Base-by-base conservation (phyloP, 257 asterid genomes). In the Nicotiana undulata region DNA sequence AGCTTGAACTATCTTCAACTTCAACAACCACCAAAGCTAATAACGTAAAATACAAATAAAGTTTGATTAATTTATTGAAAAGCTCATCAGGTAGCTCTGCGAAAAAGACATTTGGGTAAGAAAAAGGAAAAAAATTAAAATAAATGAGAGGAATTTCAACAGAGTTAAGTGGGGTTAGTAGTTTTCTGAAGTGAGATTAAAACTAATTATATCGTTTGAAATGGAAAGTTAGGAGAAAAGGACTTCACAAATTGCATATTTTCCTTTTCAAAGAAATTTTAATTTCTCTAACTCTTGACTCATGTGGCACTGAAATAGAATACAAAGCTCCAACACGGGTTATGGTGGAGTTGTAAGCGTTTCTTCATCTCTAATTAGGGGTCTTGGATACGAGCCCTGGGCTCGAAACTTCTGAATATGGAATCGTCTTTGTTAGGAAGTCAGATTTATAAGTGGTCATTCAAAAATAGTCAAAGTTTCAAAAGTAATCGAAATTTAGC, bases 121-220 rank as follows among this genome's bases (percentile, higher is more conserved):
- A 70, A 20, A 63, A 67, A 68, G 46, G 0, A 5, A 40, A n/a
- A n/a, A 37, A 68, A 26, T 5, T 5, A 70, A 68, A 70, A 70
- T 9, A 44, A 22, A 5, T 6, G 77, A 6, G 13, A 46, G 6
- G 7, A 20, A 44, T 6, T 13, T 72, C 40, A 46, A 72, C 13
- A n/a, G 60, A 46, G 78, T 46, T 44, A 26, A 24, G 78, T 46
- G 78, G 59, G 22, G 40, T 70, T 72, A 72, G 78, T 72, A 72
- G 40, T 72, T 44, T 7, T 72, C 13, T 46, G 13, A 22, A 24
- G 37, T 72, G 60, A 7, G 78, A 46, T 72, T 46, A 72, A 13
- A 9, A 49, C 58, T 46, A 46, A 52, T 52, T 4, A 15, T n/a
- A n/a, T n/a, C n/a, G n/a, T n/a, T n/a, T n/a, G 78, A 46, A 72